Evolutionary conservation across 2,329 filamentous ascomycete genomes (phyloP).

Genomic region (Penicillium glabrum): DNA sequence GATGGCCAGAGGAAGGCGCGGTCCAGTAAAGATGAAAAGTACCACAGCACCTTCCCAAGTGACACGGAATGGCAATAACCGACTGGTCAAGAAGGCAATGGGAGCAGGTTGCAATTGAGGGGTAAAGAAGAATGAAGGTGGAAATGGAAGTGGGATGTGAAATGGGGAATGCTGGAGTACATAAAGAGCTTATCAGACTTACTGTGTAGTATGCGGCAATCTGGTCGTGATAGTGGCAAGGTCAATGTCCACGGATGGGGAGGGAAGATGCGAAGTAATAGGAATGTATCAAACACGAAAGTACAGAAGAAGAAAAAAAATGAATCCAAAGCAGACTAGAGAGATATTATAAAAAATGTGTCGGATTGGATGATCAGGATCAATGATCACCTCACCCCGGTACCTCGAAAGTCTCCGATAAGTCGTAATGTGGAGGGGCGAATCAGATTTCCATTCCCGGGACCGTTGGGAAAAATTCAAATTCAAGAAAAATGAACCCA

Average conservation of each 20-base stretch:
- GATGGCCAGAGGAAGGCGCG: constrained; percentile 17
- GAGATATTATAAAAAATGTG: constrained; percentile 5
- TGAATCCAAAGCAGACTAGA: background rate
- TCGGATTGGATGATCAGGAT: constrained; percentile 7
- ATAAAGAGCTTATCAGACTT: constrained; percentile 11
- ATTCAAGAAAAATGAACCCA: background rate
- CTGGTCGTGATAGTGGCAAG: background rate
- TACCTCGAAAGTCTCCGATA: constrained; percentile 5
- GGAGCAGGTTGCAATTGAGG: background rate
- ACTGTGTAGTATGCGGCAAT: constrained; percentile 6
- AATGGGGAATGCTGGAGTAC: background rate
- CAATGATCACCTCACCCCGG: constrained; percentile 10
- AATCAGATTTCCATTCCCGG: constrained; percentile 1
- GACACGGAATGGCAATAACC: constrained; percentile 11
- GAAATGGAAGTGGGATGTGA: background rate
- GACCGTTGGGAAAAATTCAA: background rate
- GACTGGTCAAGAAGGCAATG: constrained; percentile 16
- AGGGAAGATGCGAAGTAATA: constrained; percentile 1
- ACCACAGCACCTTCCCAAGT: constrained; percentile 19
- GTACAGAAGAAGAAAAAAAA: background rate
- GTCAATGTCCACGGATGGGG: background rate
- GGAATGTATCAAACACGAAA: constrained; percentile 5
- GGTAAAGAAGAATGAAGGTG: constrained; percentile 1
- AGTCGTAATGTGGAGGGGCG: background rate
- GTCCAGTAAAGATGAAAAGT: constrained; percentile 17